Percentiles rank a stretch among this genome's conserved stretches.
These are phyloP conservation scores for Petunia axillaris DNA, from an alignment of 257 asterid genomes.

Conservation along the genomic window DNA sequence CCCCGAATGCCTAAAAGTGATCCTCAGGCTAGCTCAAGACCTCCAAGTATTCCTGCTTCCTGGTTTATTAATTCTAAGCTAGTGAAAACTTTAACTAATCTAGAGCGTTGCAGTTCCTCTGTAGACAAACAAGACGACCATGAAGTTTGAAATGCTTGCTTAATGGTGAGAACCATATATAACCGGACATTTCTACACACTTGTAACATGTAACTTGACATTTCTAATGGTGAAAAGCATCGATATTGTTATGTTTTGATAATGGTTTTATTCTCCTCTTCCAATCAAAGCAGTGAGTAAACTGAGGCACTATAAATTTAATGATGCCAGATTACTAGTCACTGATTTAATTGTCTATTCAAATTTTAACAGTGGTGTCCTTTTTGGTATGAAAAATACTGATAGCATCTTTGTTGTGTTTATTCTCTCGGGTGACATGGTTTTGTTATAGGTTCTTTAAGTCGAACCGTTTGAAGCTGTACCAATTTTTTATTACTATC, in stretches of 20 bases:
- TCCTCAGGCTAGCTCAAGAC: background rate
- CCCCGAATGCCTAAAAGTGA: background rate
- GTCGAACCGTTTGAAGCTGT: background rate
- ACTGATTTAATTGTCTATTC: background rate
- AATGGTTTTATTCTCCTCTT: background rate
- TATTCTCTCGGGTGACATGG: constrained; percentile 17
- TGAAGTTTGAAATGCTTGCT: background rate
- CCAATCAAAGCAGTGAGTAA: background rate
- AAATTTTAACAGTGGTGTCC: background rate
- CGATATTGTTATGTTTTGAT: background rate
- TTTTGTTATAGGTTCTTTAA: background rate
- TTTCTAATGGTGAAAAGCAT: background rate
- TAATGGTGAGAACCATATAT: background rate
- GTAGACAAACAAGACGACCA: background rate
- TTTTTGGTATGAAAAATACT: background rate
- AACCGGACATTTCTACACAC: background rate
- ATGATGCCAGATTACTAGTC: background rate
- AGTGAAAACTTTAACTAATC: background rate
- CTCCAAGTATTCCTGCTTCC: background rate
- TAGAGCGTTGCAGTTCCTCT: background rate
- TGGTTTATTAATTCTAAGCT: background rate
- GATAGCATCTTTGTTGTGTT: background rate
- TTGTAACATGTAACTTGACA: background rate
- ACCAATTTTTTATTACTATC: no score
- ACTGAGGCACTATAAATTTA: background rate